Evolutionary conservation across 2,329 filamentous ascomycete species (phyloP), one percentile per base, ranked within the genome.

Genomic region (Chaetomiaceae sp.): DNA sequence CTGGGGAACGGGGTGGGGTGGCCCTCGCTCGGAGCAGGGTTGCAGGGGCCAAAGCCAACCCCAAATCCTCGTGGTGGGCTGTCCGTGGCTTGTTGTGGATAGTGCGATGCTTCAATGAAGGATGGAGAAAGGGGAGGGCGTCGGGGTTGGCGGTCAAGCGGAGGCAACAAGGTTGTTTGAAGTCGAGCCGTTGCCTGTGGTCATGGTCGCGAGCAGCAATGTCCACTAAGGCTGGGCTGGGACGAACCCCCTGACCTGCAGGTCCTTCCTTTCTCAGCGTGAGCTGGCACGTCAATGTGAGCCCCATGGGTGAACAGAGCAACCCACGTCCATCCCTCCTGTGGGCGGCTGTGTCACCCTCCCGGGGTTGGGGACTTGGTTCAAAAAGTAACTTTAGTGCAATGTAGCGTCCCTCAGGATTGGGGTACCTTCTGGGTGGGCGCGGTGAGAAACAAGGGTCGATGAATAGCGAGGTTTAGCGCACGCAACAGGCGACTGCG

Each of bases 81-180:
- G 37, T 17, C 51, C 53, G 57, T 58, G 55, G 54, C 50, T 59
- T 46, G 54, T 50, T 54, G 47, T 51, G 53, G 50, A 42, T 47
- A 35, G 44, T 50, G 48, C 21, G 37, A 44, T 52, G 31, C 21
- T 38, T 49, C 33, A 21, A 13, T 37, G 44, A 45, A 46, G 53
- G 53, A 55, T 55, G 44, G 39, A 35, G 39, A 17, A 38, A 25
- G 13, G 44, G 49, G 57, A 50, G 53, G 57, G 59, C 51, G 60
- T 58, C 31, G 13, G 44, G 49, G 57, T 51, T 53, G 57, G 59
- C 51, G 60, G 59, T 58, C 58, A 60, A 60, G 56, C 56, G 59
- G 56, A 62, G 45, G 58, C 50, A 55, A 46, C 49, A 46, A 35
- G 42, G 49, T 46, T 42, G 49, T 30, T 37, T 27, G 30, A 42